Conservation (phyloP, 148 eudicot genomes). For the Tetragonia tetragonoides region DNA sequence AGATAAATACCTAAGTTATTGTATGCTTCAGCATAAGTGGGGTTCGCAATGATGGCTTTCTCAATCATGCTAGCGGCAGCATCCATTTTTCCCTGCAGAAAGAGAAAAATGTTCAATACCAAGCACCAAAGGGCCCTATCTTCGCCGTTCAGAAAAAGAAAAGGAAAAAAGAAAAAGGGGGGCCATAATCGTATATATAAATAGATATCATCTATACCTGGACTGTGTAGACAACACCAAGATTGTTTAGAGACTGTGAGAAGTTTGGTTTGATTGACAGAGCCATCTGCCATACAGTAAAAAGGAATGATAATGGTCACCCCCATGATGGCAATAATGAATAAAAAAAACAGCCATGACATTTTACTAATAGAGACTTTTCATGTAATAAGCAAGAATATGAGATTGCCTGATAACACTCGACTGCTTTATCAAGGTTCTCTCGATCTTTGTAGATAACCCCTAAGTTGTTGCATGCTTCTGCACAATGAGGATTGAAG, state of each 20-base stretch:
- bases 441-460: slow-evolving; percentile 97
- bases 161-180: neutral
- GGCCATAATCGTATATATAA: too few relatives aligned
- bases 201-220: slow-evolving; percentile 49
- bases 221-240: slow-evolving; percentile 98
- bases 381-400: slow-evolving; percentile 21
- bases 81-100: slow-evolving; percentile 94
- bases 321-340: slow-evolving; percentile 13
- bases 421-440: slow-evolving; percentile 99
- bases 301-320: slow-evolving; percentile 15
- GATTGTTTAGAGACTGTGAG: slow-evolving; percentile 97
- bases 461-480: slow-evolving; percentile 98
- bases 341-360: neutral
- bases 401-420: slow-evolving; percentile 86
- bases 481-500: slow-evolving; percentile 99
- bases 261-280: slow-evolving; percentile 91
- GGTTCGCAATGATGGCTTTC: slow-evolving; percentile 96
- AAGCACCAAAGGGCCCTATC: slow-evolving; percentile 2
- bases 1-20: slow-evolving; percentile 77
- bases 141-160: neutral
- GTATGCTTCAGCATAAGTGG: slow-evolving; percentile 97
- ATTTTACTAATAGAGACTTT: neutral
- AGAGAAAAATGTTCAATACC: slow-evolving; percentile 9
- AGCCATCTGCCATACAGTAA: slow-evolving; percentile 62
- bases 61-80: slow-evolving; percentile 99